phyloP scores from a whole-genome alignment of 2,329 filamentous ascomycete genomes.

The Acrodontium crateriforme region DNA sequence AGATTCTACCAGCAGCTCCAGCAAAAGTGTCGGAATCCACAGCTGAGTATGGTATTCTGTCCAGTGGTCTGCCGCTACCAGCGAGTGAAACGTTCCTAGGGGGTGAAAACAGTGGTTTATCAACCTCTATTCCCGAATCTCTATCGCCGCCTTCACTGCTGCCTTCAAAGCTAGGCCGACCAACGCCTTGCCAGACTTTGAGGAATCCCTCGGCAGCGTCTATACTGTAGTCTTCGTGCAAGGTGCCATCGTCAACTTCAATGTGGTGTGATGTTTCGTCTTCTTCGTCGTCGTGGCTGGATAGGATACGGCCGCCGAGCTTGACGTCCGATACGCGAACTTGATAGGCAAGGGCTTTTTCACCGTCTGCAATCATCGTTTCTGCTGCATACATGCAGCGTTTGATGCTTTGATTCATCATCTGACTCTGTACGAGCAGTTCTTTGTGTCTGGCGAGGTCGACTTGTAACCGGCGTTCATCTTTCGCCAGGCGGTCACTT shows the following conservation, averaged over 20 bases:
- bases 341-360: conserved; percentile 71
- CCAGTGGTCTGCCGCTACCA: too few relatives aligned
- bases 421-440: conserved; percentile 76
- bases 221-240: conserved; percentile 9
- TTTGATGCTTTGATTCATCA: conserved; percentile 88
- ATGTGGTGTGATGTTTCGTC: conserved; percentile 11
- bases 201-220: conserved; percentile 16
- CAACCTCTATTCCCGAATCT: conserved; percentile 11
- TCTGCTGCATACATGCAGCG: conserved; percentile 83
- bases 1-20: too few relatives aligned
- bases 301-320: conserved; percentile 66
- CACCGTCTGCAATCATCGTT: conserved; percentile 75
- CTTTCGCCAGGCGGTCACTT: conserved; percentile 48
- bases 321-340: conserved; percentile 68
- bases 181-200: conserved; percentile 7
- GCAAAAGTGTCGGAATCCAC: too few relatives aligned
- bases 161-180: conserved; percentile 4
- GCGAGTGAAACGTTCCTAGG: too few relatives aligned
- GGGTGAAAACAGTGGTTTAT: too few relatives aligned
- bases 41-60: too few relatives aligned
- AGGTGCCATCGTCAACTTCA: conserved; percentile 6
- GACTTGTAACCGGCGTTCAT: conserved; percentile 70
- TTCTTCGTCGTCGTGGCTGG: conserved; percentile 37
- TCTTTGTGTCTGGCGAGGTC: conserved; percentile 84
- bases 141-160: conserved; percentile 7